Evolutionary conservation across 495 filamentous ascomycete genomes (phyloP), one percentile per base, ranked within the genome.

Genomic region (Hypoxylon lenormandii): DNA sequence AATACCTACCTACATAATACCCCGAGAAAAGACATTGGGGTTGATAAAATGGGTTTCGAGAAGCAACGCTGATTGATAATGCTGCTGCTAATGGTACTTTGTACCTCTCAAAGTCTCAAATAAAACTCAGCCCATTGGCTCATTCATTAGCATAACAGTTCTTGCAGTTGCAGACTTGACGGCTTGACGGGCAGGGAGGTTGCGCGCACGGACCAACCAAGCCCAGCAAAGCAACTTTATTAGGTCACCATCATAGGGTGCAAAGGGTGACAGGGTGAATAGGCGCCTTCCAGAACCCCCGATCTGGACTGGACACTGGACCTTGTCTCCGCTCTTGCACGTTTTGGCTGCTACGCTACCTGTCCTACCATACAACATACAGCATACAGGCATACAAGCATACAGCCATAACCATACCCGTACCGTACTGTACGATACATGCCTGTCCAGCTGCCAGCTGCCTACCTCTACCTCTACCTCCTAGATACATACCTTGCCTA

Each of bases 291-390:
- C 38, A 65, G 47, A 52, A 59, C 53, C 6, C 23, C 30, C 30
- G 55, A 66, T 69, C 53, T 61, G 64, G 65, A 62, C 65, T 69
- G 58, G 58, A 28, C n/a, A n/a, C n/a, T n/a, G n/a, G n/a, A n/a
- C 13, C 46, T 49, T 33, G 54, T 51, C 66, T 60, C 60, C 66
- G 60, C 66, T 55, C 66, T 56, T 48, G 46, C 23, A 37, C 30
- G 30, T 51, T 61, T 54, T 50, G 53, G 47, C 46, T 69, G 60
- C 59, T 47, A 69, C 66, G 59, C 66, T 69, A 52, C 52, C 42
- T 56, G 40, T 57, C 19, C 26, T 33, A 48, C 51, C 42, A 3
- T 50, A 58, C 42, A n/a, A n/a, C n/a, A n/a, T n/a, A n/a, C n/a
- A n/a, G n/a, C n/a, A n/a, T n/a, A n/a, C n/a, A n/a, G n/a, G n/a